These are phyloP conservation scores for Gonium pectorale DNA, from an alignment of 139 green algal genomes.

Conservation along the genomic window DNA sequence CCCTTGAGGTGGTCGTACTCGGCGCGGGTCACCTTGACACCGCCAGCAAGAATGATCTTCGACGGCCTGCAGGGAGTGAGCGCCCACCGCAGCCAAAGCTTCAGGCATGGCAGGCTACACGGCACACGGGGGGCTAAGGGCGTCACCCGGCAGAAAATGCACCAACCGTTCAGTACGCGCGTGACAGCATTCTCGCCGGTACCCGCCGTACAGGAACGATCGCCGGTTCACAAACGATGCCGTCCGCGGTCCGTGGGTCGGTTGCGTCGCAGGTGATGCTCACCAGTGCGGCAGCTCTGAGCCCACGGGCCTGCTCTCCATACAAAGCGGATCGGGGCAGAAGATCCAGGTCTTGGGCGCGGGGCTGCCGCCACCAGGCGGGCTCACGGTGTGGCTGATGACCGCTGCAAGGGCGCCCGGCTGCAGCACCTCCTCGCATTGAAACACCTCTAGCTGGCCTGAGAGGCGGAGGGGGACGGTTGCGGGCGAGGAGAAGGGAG, in stretches of 20 bases:
- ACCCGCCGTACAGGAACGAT: too few species aligned
- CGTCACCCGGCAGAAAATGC: too few species aligned
- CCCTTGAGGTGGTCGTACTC: constrained; percentile 57
- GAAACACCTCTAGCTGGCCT: constrained; percentile 48
- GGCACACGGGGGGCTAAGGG: too few species aligned
- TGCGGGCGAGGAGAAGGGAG: background rate
- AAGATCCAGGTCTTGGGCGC: constrained; percentile 59
- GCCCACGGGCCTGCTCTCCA: constrained; percentile 48
- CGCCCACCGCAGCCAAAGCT: too few species aligned
- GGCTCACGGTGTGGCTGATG: constrained; percentile 38
- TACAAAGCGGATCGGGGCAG: constrained; percentile 58
- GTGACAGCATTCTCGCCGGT: too few species aligned
- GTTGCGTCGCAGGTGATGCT: too few species aligned
- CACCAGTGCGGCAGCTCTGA: constrained; percentile 49
- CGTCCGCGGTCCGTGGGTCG: background rate
- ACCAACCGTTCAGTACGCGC: too few species aligned
- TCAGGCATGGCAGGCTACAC: too few species aligned
- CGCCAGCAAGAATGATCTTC: constrained; percentile 51
- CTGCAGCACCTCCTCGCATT: constrained; percentile 53
- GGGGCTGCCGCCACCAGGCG: background rate
- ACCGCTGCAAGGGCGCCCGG: constrained; percentile 53
- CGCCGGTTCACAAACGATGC: background rate
- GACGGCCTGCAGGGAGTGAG: constrained; percentile 45
- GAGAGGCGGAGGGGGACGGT: background rate
- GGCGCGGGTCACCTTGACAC: constrained; percentile 52